Evolutionary conservation across 257 asterid species (phyloP), one percentile per base, ranked within the genome.

Genomic region (Solanum tarapatanum): DNA sequence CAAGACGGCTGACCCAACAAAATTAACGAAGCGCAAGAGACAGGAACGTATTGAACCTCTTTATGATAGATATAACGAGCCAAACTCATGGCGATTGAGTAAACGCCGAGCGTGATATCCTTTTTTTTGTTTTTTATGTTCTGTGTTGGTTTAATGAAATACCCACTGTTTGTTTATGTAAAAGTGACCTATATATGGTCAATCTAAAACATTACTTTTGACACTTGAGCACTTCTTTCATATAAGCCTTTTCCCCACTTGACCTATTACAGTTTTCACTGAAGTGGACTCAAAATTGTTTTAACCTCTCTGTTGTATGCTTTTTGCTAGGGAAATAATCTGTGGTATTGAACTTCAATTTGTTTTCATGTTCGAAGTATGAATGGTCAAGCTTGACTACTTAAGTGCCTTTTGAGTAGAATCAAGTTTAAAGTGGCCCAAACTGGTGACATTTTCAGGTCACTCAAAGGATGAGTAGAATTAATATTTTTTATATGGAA

Each of bases 41-140:
- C 98, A 95, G 89, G 99, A 96, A 88, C 95, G 98, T 7, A 91
- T 96, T 90, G 99, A 95, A 76, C 99, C 99, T 28, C 98, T 95
- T 35, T 95, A 95, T 68, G 98, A 96, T 89, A 91, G 98, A 93
- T 95, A 96, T 85, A 95, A 94, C 5, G 99, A 96, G 86, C 99
- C 98, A 26, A 96, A 96, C 87, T 94, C 98, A 23, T 96, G 99
- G 99, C 96, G 98, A 85, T 92, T 96, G 87, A 96, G 98, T 94
- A 96, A 94, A 91, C 91, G 99, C 91, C 96, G 98, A 73, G 99
- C 98, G 77, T 95, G 91, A 88, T 43, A 35, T 45, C 35, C 77
- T 16, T 41, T 39, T n/a, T 23, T 76, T 76, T 36, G 12, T 37
- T 37, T 51, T 16, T 17, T 6, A 55, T 24, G 84, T 76, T 39